phyloP scores from a whole-genome alignment of 176 grass and related monocot species.

The Guadua angustifolia region DNA sequence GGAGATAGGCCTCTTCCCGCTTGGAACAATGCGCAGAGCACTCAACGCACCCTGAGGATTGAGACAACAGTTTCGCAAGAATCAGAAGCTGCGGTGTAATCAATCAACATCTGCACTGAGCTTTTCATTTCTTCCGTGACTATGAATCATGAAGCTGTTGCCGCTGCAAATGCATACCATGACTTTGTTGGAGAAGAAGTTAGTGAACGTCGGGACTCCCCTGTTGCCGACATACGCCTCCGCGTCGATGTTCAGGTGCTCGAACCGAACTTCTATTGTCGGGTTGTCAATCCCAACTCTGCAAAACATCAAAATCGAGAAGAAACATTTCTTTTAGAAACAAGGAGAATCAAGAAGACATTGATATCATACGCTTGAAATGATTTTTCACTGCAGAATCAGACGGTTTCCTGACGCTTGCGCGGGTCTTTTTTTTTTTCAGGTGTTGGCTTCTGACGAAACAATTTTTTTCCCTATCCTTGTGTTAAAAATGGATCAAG shows the following conservation, averaged over 20 bases:
- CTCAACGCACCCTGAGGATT: conserved; percentile 64
- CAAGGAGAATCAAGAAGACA: neutral
- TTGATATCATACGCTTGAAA: neutral
- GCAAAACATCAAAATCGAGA: neutral
- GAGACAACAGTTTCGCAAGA: neutral
- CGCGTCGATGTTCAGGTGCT: conserved; percentile 75
- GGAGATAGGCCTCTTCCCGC: conserved; percentile 67
- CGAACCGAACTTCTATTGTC: conserved; percentile 87
- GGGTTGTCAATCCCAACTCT: conserved; percentile 94
- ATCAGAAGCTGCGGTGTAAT: conserved; percentile 38
- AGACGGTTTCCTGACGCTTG: neutral
- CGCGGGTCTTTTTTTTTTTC: neutral
- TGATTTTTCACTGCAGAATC: neutral
- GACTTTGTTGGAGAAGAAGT: conserved; percentile 90
- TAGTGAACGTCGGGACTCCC: conserved; percentile 79
- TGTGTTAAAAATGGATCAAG: neutral
- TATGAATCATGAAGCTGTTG: conserved; percentile 14
- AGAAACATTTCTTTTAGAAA: neutral
- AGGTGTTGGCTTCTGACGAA: neutral
- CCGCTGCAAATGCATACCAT: conserved; percentile 50
- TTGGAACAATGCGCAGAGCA: conserved; percentile 65
- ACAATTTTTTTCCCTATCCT: no score
- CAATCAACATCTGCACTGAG: neutral
- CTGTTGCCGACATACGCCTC: conserved; percentile 88
- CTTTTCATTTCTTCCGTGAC: neutral